These are phyloP conservation scores for Speleostelium caveatum DNA, from an alignment of 78 protist genomes.

Conservation along the genomic window DNA sequence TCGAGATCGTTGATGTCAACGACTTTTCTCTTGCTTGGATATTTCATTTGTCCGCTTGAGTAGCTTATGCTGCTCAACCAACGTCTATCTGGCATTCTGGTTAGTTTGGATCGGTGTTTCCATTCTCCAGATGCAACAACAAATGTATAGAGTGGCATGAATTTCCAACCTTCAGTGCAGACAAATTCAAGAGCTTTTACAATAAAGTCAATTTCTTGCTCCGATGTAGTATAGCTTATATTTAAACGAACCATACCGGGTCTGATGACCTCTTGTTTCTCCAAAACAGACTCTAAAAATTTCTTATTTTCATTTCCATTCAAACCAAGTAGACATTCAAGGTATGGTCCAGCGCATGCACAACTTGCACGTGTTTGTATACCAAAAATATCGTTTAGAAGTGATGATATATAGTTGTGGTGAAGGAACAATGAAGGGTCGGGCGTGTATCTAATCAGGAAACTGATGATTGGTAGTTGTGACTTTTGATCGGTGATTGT, in stretches of 20 bases:
- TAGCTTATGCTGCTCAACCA: slow-evolving; percentile 82
- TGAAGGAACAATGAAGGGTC: slow-evolving; percentile 83
- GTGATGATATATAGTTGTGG: slow-evolving; percentile 88
- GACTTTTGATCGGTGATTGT: neutral
- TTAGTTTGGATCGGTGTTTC: slow-evolving; percentile 63
- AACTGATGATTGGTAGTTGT: slow-evolving; percentile 51
- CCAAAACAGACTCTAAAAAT: slow-evolving; percentile 17
- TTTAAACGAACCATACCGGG: slow-evolving; percentile 61
- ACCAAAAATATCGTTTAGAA: slow-evolving; percentile 97
- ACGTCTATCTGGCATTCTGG: slow-evolving; percentile 47
- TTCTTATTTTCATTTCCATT: neutral
- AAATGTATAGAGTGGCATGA: slow-evolving; percentile 86
- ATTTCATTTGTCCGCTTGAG: slow-evolving; percentile 55
- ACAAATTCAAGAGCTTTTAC: slow-evolving; percentile 80
- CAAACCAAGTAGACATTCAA: slow-evolving; percentile 86
- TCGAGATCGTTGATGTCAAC: slow-evolving; percentile 1
- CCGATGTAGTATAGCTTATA: neutral
- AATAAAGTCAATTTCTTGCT: slow-evolving; percentile 42
- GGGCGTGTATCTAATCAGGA: slow-evolving; percentile 25
- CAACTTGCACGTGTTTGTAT: slow-evolving; percentile 96
- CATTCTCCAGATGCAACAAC: slow-evolving; percentile 84
- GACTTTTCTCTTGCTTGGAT: slow-evolving; percentile 27
- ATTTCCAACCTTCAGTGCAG: slow-evolving; percentile 82
- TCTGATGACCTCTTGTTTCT: slow-evolving; percentile 55
- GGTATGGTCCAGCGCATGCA: slow-evolving; percentile 96